Evolutionary conservation across 768 basidiomycete species (phyloP), one percentile per base, ranked within the genome.

Genomic region (Pleurotus salmoneostramineus): DNA sequence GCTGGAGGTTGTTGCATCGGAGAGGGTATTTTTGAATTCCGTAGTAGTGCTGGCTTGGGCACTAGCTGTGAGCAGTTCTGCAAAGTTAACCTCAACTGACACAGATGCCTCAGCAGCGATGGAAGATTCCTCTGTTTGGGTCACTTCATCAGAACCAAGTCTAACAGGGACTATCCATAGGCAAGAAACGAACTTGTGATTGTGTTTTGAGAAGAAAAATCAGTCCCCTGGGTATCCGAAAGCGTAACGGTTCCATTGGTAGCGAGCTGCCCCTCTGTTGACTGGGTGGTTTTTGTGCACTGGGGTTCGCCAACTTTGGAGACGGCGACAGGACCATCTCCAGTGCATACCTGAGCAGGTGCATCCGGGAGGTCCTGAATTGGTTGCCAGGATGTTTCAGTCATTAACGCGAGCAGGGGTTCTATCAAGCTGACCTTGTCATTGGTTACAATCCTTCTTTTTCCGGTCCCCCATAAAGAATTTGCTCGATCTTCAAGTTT

Each of bases 361-460:
- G 6, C 6, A 21, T 46, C 45, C 6, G 21, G 14, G 45, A 46
- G 21, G 45, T 46, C 45, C 45, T 46, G 45, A 21, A 46, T 46
- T 15, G 17, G 8, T 7, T 42, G 6, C 8, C 14, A 46, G 11
- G 5, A 7, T 8, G 21, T 6, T 7, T 7, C 5, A 46, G 6
- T 49, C 46, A 11, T 4, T 7, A 17, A 40, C 14, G 37, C 14
- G 6, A 40, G 14, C 14, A 40, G 37, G n/a, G 37, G 14, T 5
- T 27, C 21, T 2, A n/a, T 17, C 3, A 40, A 15, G 12, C 35
- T 3, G 1, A 5, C 15, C 35, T 60, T 37, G 42, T 60, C 59
- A 17, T 60, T 60, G 3, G 59, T 60, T 3, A 60, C 59, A 27
- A 60, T 43, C 11, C 52, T 60, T n/a, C 50, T 50, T 11, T 11